These are phyloP conservation scores for Ailanthus altissimus DNA, from an alignment of 345 rosid genomes.

Conservation along the genomic window DNA sequence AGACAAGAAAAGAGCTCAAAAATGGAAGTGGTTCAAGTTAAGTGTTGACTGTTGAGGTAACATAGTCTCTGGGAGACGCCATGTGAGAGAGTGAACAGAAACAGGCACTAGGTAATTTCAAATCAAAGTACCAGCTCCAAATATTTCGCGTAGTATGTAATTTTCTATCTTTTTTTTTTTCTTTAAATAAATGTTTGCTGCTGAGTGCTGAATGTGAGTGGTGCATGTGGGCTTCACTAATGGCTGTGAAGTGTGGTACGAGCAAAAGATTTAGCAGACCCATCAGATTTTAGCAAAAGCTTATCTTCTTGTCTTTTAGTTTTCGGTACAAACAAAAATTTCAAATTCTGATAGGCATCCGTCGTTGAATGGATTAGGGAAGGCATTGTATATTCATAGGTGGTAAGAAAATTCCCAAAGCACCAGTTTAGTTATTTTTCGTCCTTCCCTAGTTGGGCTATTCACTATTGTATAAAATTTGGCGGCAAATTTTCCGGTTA, in stretches of 20 bases:
- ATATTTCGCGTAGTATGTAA: not conserved
- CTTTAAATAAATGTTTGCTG: not conserved
- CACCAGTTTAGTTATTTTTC: not conserved
- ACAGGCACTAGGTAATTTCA: constrained; percentile 1
- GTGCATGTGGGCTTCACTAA: not conserved
- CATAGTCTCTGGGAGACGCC: too few species aligned
- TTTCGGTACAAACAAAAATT: too few species aligned
- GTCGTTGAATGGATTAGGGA: too few species aligned
- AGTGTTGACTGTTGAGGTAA: not conserved
- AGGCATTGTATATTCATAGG: too few species aligned
- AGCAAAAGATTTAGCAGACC: not conserved
- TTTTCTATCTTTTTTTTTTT: not conserved
- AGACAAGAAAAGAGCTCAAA: not conserved
- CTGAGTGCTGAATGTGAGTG: not conserved
- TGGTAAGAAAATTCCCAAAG: too few species aligned
- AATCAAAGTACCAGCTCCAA: not conserved
- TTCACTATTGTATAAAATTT: too few species aligned
- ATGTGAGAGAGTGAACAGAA: not conserved
- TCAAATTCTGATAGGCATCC: too few species aligned
- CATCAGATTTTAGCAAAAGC: not conserved
- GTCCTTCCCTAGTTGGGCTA: not conserved
- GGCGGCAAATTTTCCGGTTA: not conserved
- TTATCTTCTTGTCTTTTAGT: too few species aligned
- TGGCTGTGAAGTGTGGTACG: not conserved
- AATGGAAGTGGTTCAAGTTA: not conserved